phyloP scores from a whole-genome alignment of 176 grass and related monocot genomes.

The Ensete ventricosum region DNA sequence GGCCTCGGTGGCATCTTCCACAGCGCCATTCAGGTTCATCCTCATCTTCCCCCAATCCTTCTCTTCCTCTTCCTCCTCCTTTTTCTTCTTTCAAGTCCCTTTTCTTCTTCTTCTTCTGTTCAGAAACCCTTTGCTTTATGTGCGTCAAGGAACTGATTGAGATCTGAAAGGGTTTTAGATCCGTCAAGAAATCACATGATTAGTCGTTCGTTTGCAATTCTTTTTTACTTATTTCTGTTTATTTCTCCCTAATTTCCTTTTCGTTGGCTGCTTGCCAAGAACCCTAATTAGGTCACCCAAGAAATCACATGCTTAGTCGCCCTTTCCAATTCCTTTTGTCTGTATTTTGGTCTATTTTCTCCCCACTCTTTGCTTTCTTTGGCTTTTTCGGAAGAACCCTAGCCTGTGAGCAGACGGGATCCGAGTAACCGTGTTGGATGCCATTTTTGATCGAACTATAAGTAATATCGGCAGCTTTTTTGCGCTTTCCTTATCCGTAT shows the following conservation, averaged over 20 bases:
- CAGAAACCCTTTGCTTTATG: neutral
- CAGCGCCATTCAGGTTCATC: slow-evolving; percentile 79
- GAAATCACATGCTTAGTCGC: neutral
- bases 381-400: neutral
- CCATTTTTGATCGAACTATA: neutral
- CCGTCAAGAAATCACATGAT: neutral
- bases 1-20: slow-evolving; percentile 99
- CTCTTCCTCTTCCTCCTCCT: neutral
- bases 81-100: neutral
- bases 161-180: slow-evolving; percentile 3
- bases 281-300: neutral
- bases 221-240: too few species aligned
- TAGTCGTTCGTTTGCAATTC: neutral
- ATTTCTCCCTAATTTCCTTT: too few species aligned
- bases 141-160: neutral
- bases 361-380: neutral
- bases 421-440: neutral
- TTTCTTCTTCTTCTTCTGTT: neutral
- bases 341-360: neutral
- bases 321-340: too few species aligned
- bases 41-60: neutral
- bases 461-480: neutral
- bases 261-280: too few species aligned
- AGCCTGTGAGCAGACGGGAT: neutral
- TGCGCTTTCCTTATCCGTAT: neutral